A percentile compares a stretch with the other conserved stretches of the same genome.
phyloP scores from a whole-genome alignment of 148 eudicot species.

The Fagopyrum esculentum region DNA sequence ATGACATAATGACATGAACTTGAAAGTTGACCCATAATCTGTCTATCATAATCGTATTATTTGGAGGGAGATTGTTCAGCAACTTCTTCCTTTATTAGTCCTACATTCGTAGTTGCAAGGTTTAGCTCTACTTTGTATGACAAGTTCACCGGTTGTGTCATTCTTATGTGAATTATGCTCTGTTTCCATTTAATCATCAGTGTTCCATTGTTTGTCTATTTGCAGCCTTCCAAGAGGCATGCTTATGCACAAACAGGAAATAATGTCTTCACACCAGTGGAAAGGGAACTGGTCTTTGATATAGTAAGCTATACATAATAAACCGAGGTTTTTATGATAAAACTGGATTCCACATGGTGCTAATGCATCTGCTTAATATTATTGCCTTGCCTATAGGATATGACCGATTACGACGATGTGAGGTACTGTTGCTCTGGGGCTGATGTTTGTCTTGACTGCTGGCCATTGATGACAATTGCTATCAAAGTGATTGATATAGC shows the following conservation, averaged over 20 bases:
- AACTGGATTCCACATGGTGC: not conserved
- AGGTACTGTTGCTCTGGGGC: constrained; percentile 95
- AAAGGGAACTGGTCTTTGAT: constrained; percentile 94
- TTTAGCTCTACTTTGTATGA: not conserved
- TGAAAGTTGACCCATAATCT: not conserved
- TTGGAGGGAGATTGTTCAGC: not conserved
- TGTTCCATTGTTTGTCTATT: constrained; percentile 8
- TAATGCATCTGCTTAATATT: constrained; percentile 14
- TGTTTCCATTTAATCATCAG: not conserved
- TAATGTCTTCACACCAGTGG: constrained; percentile 71
- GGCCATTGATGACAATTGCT: constrained; percentile 97
- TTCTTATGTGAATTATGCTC: not conserved
- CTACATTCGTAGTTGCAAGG: not conserved
- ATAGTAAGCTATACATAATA: constrained; percentile 46
- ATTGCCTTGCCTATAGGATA: constrained; percentile 54
- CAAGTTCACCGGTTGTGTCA: too few relatives aligned
- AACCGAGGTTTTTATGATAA: not conserved
- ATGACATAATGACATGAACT: not conserved
- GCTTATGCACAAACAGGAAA: constrained; percentile 77
- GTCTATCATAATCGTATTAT: not conserved
- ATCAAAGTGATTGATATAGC: constrained; percentile 84
- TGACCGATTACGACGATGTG: constrained; percentile 87
- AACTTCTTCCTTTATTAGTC: not conserved
- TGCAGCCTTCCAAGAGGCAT: constrained; percentile 86
- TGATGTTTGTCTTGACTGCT: constrained; percentile 83